Conservation (phyloP, 2,329 filamentous ascomycete genomes). For the Arthrobotrys sinensis region DNA sequence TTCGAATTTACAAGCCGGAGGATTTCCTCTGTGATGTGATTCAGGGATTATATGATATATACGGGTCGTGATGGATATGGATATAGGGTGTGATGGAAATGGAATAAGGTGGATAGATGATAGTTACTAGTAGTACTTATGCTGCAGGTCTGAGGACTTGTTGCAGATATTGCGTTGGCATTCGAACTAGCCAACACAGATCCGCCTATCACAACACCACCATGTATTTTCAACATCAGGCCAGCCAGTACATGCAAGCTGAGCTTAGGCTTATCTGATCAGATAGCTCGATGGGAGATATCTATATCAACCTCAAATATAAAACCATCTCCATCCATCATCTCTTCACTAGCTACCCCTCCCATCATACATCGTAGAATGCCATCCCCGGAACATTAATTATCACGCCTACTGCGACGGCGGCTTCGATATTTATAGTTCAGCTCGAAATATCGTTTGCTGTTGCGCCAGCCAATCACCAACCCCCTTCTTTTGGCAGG, state of each 20-base stretch:
- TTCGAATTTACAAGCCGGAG: conserved; percentile 65
- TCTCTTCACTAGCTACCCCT: background rate
- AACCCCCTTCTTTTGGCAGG: conserved; percentile 60
- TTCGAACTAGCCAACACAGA: conserved; percentile 32
- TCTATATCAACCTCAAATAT: conserved; percentile 1
- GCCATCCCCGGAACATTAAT: background rate
- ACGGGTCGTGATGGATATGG: background rate
- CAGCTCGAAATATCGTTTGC: conserved; percentile 44
- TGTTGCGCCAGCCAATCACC: conserved; percentile 58
- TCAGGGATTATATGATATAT: background rate
- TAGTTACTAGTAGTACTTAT: background rate
- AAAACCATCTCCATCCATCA: background rate
- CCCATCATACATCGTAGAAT: background rate
- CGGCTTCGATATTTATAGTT: conserved; percentile 48
- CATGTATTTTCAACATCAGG: conserved; percentile 11
- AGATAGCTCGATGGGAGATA: conserved; percentile 2
- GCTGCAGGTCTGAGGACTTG: conserved; percentile 18
- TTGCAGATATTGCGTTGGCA: conserved; percentile 58
- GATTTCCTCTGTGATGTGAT: conserved; percentile 61
- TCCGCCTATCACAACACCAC: conserved; percentile 2
- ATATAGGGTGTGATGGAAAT: background rate
- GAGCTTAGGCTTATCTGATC: conserved; percentile 3
- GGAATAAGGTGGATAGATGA: background rate
- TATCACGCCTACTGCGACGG: conserved; percentile 1
- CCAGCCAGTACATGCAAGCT: background rate